Evolutionary conservation across 1,139 yeast species (phyloP).

Genomic region (Debaryomyces sp.): DNA sequence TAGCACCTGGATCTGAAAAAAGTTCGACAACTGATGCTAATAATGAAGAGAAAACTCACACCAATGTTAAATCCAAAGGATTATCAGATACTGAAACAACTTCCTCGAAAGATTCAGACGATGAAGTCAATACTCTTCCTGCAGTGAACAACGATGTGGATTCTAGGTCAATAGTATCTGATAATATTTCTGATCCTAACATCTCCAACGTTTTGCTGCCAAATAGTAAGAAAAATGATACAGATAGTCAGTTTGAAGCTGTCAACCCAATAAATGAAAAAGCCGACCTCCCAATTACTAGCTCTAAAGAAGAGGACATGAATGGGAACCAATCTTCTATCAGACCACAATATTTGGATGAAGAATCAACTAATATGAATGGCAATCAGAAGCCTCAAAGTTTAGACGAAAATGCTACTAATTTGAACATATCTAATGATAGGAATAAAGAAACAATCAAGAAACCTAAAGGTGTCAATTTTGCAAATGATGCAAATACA

Average conservation of each 20-base stretch:
- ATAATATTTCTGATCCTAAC: neutral
- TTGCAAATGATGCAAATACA: slow-evolving; percentile 6
- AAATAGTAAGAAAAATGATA: neutral
- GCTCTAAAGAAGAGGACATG: neutral
- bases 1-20: slow-evolving; percentile 17
- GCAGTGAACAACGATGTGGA: neutral
- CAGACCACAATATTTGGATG: no score
- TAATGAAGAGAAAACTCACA: slow-evolving; percentile 18
- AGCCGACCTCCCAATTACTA: neutral
- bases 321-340: neutral
- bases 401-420: neutral
- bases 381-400: neutral
- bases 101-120: neutral
- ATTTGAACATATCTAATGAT: neutral
- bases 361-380: neutral
- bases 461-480: neutral
- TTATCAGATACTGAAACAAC: neutral
- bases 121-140: neutral
- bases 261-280: neutral
- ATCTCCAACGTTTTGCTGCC: neutral
- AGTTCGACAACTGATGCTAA: slow-evolving; percentile 15
- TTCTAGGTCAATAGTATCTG: neutral
- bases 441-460: neutral
- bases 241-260: neutral
- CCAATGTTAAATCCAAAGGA: neutral